Base-by-base conservation (phyloP, 306 rosid genomes). In the Prunus mume region DNA sequence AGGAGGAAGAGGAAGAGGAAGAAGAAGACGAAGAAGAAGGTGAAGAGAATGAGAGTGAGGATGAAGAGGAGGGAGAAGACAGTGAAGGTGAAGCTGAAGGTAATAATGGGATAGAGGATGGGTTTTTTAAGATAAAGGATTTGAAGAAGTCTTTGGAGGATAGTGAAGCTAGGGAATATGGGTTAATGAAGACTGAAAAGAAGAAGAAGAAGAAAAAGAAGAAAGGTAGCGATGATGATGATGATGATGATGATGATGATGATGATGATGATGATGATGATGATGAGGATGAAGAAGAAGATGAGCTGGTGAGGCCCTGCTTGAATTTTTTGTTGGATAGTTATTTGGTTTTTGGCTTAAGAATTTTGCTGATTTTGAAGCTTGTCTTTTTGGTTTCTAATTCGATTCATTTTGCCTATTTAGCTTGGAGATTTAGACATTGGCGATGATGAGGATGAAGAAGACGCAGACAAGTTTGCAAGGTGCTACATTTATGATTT, bases 71-170 rank as follows among this genome's bases (percentile, higher is more conserved):
- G 0, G 83, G 83, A 45, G 80, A 49, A 38, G 75, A 50, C 3
- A 6, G 78, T 55, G 71, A 65, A 57, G 61, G 68, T 38, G 61
- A 46, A 52, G 73, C 9, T 19, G 71, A 20, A 12, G 76, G 38
- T 12, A 62, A 74, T 19, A 38, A 47, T 24, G 93, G 85, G 17
- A 83, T 95, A 72, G 97, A 90, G 32, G 98, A 95, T 76, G 73
- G 79, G 58, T 92, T 92, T 70, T 79, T 95, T 68, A 95, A 89
- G 79, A 65, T 92, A 57, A 85, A 88, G 77, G 97, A 90, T 58
- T 85, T 95, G 82, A 76, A 79, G 76, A 83, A 87, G 79, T 95
- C 82, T 80, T 75, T 95, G 82, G 80, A 86, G 79, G 86, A 84
- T 68, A 91, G 83, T 73, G 98, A 90, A 65, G 90, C 85, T 8